Evolutionary conservation across 495 filamentous ascomycete genomes (phyloP).

Genomic region (Daldinia loculata): DNA sequence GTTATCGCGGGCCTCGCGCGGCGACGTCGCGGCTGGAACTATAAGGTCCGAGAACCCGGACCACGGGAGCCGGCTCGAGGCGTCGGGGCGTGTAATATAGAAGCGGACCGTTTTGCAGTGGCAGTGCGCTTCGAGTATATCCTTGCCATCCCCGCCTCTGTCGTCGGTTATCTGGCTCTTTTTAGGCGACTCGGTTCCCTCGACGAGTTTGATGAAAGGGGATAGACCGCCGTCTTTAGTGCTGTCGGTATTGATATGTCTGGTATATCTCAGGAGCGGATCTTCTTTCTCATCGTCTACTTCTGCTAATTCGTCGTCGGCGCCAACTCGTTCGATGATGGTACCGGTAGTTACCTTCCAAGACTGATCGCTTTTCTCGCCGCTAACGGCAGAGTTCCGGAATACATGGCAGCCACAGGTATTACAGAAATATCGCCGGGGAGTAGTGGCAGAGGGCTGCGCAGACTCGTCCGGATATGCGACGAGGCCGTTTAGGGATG

Average conservation of each 20-base stretch:
- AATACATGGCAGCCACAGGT: slow-evolving; percentile 74
- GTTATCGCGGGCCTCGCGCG: slow-evolving; percentile 56
- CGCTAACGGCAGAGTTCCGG: slow-evolving; percentile 28
- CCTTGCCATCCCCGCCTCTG: neutral
- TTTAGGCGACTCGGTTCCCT: neutral
- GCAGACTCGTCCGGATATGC: slow-evolving; percentile 49
- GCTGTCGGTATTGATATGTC: slow-evolving; percentile 60
- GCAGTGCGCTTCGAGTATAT: slow-evolving; percentile 51
- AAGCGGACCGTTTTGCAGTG: slow-evolving; percentile 53
- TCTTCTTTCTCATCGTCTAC: slow-evolving; percentile 8
- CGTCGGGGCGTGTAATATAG: slow-evolving; percentile 52
- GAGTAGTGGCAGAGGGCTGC: slow-evolving; percentile 16
- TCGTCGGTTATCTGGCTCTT: neutral
- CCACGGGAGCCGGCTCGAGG: slow-evolving; percentile 35
- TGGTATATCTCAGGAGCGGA: slow-evolving; percentile 42
- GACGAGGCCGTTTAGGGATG: slow-evolving; percentile 50
- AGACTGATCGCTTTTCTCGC: slow-evolving; percentile 45
- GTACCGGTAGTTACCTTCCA: slow-evolving; percentile 50
- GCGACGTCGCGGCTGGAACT: slow-evolving; percentile 44
- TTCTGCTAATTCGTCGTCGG: neutral
- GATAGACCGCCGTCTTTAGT: slow-evolving; percentile 68
- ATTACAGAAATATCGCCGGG: slow-evolving; percentile 69
- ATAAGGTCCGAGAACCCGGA: slow-evolving; percentile 50
- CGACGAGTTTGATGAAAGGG: slow-evolving; percentile 53
- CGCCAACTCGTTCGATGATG: slow-evolving; percentile 23